Base-by-base conservation (phyloP, 1,284 basidiomycete species). In the Rhodotorula sp. region DNA sequence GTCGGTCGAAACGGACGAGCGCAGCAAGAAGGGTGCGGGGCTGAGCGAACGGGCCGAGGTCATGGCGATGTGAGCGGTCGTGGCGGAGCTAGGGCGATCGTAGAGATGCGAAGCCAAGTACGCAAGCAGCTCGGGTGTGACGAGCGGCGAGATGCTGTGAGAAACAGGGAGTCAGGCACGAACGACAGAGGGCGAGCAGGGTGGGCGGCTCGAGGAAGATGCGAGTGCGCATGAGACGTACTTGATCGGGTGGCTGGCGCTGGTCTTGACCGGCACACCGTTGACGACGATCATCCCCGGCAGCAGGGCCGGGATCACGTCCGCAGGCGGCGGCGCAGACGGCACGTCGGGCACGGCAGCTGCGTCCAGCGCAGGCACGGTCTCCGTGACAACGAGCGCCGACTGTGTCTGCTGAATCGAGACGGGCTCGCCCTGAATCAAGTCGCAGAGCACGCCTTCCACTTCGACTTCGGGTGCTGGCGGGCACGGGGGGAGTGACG, bases 231-330 rank as follows among this genome's bases (percentile, higher is more conserved):
- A 16, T 21, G 34, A 1, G 34, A 62, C 71, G 50, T 48, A 75
- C 74, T 75, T 78, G 70, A 79, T 77, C 1, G 78, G 78, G 52
- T 79, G 78, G 9, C 72, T 70, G 8, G 68, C 59, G 25, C 73
- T 75, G 21, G 78, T 79, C 70, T 77, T 77, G 52, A 78, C 76
- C 13, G 73, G 53, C 4, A 70, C 61, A 21, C 74, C 74, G 44
- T 76, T 70, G 46, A 74, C 66, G 17, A 72, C 57, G 25, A 49
- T 46, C 74, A 76, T 76, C 0, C 72, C 74, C 0, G 70, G 67
- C 14, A 72, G 46, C 13, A 74, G 46, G 2, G 55, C 63, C 25
- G 65, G 66, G 0, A 64, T 25, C 12, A 25, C 1, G 23, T 45
- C 23, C n/a, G 57, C 7, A 17, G 45, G 50, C 34, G 64, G 65